These are phyloP conservation scores for Trypanosoma platydactyli DNA, from an alignment of 208 protist species.

Conservation along the genomic window DNA sequence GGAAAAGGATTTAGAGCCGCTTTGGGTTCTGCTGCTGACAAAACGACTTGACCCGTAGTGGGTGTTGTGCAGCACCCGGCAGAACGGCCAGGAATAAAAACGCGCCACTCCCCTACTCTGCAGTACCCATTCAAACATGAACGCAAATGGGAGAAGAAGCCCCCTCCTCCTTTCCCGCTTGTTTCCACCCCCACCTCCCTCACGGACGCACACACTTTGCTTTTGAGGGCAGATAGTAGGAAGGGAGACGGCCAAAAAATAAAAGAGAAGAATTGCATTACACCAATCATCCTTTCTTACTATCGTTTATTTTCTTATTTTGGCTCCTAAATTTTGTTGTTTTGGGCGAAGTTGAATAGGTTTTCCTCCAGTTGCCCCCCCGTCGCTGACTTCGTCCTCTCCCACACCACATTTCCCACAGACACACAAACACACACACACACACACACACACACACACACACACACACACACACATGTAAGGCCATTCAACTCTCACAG, in stretches of 20 bases:
- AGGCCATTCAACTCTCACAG: not conserved
- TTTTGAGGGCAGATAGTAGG: not conserved
- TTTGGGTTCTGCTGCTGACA: not conserved
- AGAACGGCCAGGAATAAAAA: not conserved
- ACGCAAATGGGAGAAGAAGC: not conserved
- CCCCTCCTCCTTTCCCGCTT: not conserved
- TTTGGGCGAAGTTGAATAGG: no score
- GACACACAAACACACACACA: no score
- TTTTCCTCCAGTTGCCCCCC: no score
- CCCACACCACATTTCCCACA: no score
- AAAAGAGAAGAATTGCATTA: no score
- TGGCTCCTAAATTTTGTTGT: no score
- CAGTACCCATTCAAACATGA: conserved; percentile 3
- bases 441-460: no score
- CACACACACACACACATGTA: not conserved
- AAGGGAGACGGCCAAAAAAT: not conserved
- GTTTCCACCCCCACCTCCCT: not conserved
- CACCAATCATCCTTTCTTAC: no score
- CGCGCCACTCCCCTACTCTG: not conserved
- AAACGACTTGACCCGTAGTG: conserved; percentile 1
- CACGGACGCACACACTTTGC: not conserved
- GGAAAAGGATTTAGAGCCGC: not conserved
- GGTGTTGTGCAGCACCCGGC: no score
- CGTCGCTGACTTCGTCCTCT: no score
- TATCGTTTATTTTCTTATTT: no score